phyloP scores from a whole-genome alignment of 2,329 filamentous ascomycete genomes.

The Fusarium camptoceras region DNA sequence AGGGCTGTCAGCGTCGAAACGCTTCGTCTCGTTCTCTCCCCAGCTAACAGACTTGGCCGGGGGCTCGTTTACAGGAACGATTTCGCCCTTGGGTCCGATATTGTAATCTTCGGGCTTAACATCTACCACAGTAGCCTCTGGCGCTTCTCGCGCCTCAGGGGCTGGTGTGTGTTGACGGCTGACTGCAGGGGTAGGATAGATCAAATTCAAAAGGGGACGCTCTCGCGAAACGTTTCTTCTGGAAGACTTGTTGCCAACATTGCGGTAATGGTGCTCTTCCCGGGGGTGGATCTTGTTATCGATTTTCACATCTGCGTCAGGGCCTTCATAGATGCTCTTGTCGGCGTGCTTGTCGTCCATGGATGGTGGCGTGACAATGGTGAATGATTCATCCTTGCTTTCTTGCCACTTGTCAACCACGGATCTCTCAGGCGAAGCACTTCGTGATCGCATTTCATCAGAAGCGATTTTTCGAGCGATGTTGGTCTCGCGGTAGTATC shows the following conservation, averaged over 20 bases:
- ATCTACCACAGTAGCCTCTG: slow-evolving; percentile 28
- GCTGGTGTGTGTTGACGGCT: slow-evolving; percentile 59
- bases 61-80: slow-evolving; percentile 49
- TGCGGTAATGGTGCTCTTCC: slow-evolving; percentile 58
- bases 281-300: slow-evolving; percentile 68
- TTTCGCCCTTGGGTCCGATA: slow-evolving; percentile 56
- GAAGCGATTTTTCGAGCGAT: slow-evolving; percentile 65
- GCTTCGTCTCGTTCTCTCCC: slow-evolving; percentile 73
- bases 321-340: slow-evolving; percentile 66
- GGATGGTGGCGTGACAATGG: slow-evolving; percentile 67
- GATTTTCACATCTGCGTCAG: slow-evolving; percentile 72
- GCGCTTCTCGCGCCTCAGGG: slow-evolving; percentile 40
- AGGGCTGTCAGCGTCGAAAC: slow-evolving; percentile 71
- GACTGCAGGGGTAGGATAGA: slow-evolving; percentile 67
- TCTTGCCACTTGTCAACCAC: slow-evolving; percentile 66
- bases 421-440: slow-evolving; percentile 63
- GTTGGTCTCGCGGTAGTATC: slow-evolving; percentile 66
- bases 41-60: slow-evolving; percentile 70
- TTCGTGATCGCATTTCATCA: slow-evolving; percentile 66
- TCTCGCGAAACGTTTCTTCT: slow-evolving; percentile 64
- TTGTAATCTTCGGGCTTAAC: slow-evolving; percentile 51
- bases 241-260: slow-evolving; percentile 43
- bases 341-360: slow-evolving; percentile 57
- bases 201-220: slow-evolving; percentile 69
- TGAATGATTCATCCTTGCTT: slow-evolving; percentile 52